Conservation (phyloP, 208 protist species). For the Acanthamoeba rhysodes region DNA sequence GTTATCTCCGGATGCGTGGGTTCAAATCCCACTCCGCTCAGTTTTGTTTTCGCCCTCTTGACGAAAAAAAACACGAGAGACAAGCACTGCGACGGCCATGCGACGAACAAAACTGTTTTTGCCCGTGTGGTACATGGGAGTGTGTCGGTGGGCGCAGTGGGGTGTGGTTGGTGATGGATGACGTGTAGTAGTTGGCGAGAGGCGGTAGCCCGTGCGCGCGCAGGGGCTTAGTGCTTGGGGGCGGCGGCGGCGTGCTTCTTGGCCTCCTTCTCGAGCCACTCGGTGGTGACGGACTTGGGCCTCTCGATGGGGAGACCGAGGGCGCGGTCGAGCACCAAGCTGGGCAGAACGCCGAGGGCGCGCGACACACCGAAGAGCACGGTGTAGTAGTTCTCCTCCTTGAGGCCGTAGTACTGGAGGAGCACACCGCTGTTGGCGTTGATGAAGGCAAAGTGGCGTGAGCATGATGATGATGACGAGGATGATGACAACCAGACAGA, state of each 20-base stretch:
- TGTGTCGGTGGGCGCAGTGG: too few relatives aligned
- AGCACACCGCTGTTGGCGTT: conserved; percentile 81
- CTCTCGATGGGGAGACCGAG: conserved; percentile 97
- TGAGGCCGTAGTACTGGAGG: conserved; percentile 97
- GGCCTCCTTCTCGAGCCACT: conserved; percentile 85
- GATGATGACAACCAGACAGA: background rate
- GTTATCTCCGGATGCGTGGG: conserved; percentile 70
- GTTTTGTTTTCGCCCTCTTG: too few relatives aligned
- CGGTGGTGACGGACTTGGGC: conserved; percentile 96
- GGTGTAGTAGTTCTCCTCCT: conserved; percentile 97
- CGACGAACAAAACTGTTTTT: too few relatives aligned
- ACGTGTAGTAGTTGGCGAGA: too few relatives aligned
- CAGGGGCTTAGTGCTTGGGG: conserved; percentile 39
- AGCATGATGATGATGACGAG: too few relatives aligned
- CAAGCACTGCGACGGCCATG: background rate
- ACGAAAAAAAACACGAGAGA: too few relatives aligned
- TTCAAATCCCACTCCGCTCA: conserved; percentile 71
- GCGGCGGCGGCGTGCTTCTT: conserved; percentile 56
- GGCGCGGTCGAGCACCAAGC: conserved; percentile 96
- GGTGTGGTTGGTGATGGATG: too few relatives aligned
- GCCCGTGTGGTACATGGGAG: too few relatives aligned
- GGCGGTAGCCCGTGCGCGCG: background rate
- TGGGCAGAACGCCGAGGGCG: conserved; percentile 96
- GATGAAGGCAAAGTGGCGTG: conserved; percentile 69
- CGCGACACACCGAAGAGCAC: conserved; percentile 98